These are phyloP conservation scores for Apostasia shenzhenica DNA, from an alignment of 106 monocot genomes.

Conservation along the genomic window DNA sequence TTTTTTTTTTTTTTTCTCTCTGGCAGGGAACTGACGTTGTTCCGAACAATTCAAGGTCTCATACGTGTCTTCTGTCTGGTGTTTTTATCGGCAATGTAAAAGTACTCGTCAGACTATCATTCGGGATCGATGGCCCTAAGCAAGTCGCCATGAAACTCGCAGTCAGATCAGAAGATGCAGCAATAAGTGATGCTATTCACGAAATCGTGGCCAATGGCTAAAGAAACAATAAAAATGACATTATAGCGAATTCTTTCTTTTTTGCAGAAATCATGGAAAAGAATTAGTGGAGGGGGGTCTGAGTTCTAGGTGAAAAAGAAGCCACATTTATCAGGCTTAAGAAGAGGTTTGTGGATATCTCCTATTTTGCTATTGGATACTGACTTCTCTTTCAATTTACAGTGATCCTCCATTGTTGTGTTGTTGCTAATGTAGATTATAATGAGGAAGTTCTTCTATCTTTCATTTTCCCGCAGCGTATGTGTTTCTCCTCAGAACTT, in stretches of 20 bases:
- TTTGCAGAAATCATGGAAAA: no score
- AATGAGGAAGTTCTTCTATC: neutral
- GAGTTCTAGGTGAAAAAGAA: no score
- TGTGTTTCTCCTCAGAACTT: no score
- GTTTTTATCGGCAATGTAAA: constrained; percentile 79
- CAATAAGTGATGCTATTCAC: constrained; percentile 80
- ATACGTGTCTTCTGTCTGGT: constrained; percentile 81
- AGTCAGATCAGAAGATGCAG: constrained; percentile 76
- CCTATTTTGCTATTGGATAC: neutral
- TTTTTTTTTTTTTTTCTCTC: neutral
- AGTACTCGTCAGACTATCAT: constrained; percentile 73
- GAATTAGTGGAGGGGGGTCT: no score
- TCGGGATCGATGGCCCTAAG: constrained; percentile 83
- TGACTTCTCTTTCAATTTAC: constrained; percentile 1
- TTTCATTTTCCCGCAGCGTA: neutral
- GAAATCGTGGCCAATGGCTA: constrained; percentile 82
- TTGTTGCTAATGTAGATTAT: neutral
- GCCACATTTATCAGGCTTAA: no score
- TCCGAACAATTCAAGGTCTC: constrained; percentile 81
- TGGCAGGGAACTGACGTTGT: constrained; percentile 83
- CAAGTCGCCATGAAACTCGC: constrained; percentile 98
- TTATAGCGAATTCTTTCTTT: no score
- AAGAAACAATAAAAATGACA: neutral
- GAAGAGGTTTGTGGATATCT: constrained; percentile 1
- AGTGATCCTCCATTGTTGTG: neutral